Conservation (phyloP, 306 rosid species). For the Malus domestica region ASM211411v1 NC_041790.1:33732001-33732500, state of each 20-base stretch:
- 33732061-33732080: background rate
- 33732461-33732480: too few species aligned
- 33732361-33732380: too few species aligned
- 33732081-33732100: background rate
- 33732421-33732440: too few species aligned
- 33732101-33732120: background rate
- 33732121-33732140: constrained; percentile 8
- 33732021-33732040: constrained; percentile 17
- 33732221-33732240: background rate
- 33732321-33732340: too few species aligned
- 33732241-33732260: constrained; percentile 15
- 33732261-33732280: background rate
- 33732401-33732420: too few species aligned
- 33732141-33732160: constrained; percentile 7
- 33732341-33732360: too few species aligned
- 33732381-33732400: too few species aligned
- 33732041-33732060: constrained; percentile 13
- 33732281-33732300: too few species aligned
- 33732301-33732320: background rate
- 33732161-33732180: background rate
- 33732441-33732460: too few species aligned
- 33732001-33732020: constrained; percentile 23
- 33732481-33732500: too few species aligned
- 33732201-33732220: background rate
- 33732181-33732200: background rate